Conservation (phyloP, 345 rosid species). For the Raphanus sativus region DNA sequence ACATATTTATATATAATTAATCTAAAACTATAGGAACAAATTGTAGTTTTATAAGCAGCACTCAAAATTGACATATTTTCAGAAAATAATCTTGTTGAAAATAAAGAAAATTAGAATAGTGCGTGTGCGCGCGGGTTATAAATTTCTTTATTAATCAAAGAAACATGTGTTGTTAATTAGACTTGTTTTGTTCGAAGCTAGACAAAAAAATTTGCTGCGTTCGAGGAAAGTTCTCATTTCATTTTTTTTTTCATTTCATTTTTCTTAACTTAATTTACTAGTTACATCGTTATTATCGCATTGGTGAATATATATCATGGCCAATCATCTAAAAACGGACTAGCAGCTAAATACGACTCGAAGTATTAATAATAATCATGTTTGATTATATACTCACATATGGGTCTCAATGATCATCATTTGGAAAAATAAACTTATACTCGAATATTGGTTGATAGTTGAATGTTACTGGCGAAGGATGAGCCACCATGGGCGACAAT, state of each 20-base stretch:
- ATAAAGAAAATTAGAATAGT: neutral
- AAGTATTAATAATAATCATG: neutral
- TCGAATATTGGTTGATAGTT: neutral
- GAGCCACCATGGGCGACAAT: slow-evolving; percentile 3
- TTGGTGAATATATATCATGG: neutral
- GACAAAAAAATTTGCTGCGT: neutral
- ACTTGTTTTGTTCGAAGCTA: slow-evolving; percentile 2
- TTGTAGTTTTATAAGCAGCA: neutral
- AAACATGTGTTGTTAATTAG: neutral
- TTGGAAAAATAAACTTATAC: neutral
- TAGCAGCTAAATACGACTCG: slow-evolving; percentile 24
- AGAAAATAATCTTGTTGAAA: neutral
- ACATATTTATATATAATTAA: neutral
- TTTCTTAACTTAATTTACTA: neutral
- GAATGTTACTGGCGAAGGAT: neutral
- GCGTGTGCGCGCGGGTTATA: neutral
- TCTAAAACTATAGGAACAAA: neutral
- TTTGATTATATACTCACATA: slow-evolving; percentile 6
- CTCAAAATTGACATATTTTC: neutral
- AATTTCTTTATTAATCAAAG: neutral
- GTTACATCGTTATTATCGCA: neutral
- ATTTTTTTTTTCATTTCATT: no score
- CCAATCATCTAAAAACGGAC: neutral
- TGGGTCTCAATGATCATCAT: neutral
- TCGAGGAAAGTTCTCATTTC: neutral